phyloP scores from a whole-genome alignment of 352 stramenopile genomes.

The Aphanomyces cochlioides region DNA sequence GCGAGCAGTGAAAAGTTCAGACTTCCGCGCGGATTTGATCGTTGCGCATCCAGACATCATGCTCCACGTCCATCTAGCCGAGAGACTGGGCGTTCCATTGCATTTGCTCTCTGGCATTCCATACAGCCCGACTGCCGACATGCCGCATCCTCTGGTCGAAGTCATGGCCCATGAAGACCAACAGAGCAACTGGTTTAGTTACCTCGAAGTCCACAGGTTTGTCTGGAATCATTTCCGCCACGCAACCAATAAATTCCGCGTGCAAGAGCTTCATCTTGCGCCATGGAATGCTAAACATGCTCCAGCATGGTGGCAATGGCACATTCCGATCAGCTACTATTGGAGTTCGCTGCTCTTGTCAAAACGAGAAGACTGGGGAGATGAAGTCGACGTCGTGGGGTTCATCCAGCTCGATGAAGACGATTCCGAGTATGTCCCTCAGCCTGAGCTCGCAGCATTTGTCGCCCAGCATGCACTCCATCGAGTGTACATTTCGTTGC shows the following conservation, averaged over 20 bases:
- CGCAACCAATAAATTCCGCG: background rate
- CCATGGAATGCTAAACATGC: background rate
- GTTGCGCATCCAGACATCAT: conserved; percentile 36
- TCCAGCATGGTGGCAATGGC: conserved; percentile 37
- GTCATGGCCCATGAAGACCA: background rate
- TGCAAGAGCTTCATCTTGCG: background rate
- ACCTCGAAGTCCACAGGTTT: background rate
- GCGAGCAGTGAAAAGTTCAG: conserved; percentile 30
- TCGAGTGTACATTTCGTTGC: background rate
- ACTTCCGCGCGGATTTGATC: conserved; percentile 68
- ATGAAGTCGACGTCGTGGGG: conserved; percentile 52
- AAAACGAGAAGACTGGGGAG: conserved; percentile 57
- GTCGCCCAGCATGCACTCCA: background rate
- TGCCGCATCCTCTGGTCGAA: conserved; percentile 49
- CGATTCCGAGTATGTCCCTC: background rate
- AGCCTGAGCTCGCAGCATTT: background rate
- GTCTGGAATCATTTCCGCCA: background rate
- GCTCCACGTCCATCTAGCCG: background rate
- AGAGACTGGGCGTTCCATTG: background rate
- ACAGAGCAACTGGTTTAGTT: background rate
- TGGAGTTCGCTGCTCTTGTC: conserved; percentile 58
- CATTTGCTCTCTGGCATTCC: conserved; percentile 1
- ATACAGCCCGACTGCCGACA: conserved; percentile 52
- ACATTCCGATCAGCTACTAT: conserved; percentile 61
- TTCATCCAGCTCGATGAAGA: conserved; percentile 39